Evolutionary conservation across 2,329 filamentous ascomycete genomes (phyloP).

Genomic region (Xylaria sp.): DNA sequence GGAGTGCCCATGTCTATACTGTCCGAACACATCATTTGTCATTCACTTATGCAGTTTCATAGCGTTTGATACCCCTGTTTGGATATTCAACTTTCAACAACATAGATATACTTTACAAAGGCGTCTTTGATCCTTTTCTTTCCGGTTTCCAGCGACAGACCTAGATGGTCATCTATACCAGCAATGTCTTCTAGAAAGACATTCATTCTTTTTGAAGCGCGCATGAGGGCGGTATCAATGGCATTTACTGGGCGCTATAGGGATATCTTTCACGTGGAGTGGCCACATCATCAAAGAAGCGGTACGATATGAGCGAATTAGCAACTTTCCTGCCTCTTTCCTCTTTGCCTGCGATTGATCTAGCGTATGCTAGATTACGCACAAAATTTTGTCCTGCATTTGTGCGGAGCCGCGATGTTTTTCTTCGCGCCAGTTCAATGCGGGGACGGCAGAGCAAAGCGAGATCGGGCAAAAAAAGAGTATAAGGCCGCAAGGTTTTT

Average conservation of each 20-base stretch:
- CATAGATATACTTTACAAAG: conserved; percentile 18
- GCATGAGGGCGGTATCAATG: conserved; percentile 18
- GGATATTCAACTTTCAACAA: conserved; percentile 4
- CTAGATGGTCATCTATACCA: conserved; percentile 2
- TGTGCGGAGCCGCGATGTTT: conserved; percentile 14
- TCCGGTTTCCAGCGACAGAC: conserved; percentile 5
- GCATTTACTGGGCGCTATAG: conserved; percentile 24
- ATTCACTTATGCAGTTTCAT: conserved; percentile 18
- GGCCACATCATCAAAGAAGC: neutral
- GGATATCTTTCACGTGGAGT: conserved; percentile 10
- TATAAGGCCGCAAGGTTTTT: conserved; percentile 27
- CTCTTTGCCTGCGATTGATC: neutral
- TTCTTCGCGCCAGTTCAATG: conserved; percentile 6
- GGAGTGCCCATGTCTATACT: neutral
- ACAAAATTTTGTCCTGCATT: conserved; percentile 9
- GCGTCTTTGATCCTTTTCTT: neutral
- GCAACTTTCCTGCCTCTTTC: neutral
- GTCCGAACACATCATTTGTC: conserved; percentile 9
- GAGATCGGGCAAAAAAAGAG: conserved; percentile 5
- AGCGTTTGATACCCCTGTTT: conserved; percentile 36
- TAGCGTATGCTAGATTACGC: neutral
- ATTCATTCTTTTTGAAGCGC: neutral
- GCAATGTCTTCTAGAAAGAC: neutral
- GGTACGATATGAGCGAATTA: conserved; percentile 21
- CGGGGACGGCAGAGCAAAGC: conserved; percentile 1